Conservation (phyloP, 2,329 filamentous ascomycete genomes). For the Aspergillus udagawae region DNA sequence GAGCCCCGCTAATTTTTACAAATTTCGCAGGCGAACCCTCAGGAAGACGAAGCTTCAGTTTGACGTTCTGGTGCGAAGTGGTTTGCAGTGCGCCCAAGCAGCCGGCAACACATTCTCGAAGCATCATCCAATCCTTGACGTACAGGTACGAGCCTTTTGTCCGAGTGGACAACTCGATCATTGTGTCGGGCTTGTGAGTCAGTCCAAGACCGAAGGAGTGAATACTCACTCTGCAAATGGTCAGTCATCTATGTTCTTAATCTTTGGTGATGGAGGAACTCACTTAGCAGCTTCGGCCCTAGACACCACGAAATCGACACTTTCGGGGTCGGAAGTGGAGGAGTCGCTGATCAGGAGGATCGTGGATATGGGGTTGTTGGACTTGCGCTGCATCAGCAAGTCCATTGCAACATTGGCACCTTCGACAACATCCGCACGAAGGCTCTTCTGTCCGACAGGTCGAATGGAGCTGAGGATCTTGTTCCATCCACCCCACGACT, state of each 20-base stretch:
- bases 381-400: slow-evolving; percentile 93
- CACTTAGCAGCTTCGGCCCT: slow-evolving; percentile 94
- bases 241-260: slow-evolving; percentile 17
- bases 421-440: slow-evolving; percentile 93
- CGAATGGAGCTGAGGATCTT: slow-evolving; percentile 83
- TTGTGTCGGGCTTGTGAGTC: slow-evolving; percentile 96
- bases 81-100: slow-evolving; percentile 89
- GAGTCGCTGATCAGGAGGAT: slow-evolving; percentile 98
- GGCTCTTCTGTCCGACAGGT: slow-evolving; percentile 92
- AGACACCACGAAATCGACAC: slow-evolving; percentile 96
- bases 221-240: slow-evolving; percentile 68
- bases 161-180: slow-evolving; percentile 93
- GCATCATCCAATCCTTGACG: slow-evolving; percentile 99
- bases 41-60: slow-evolving; percentile 86
- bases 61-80: slow-evolving; percentile 96
- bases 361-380: slow-evolving; percentile 89
- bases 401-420: slow-evolving; percentile 99
- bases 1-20: slow-evolving; percentile 93
- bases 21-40: slow-evolving; percentile 98
- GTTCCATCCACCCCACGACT: slow-evolving; percentile 87
- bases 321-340: slow-evolving; percentile 87
- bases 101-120: slow-evolving; percentile 90
- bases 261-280: slow-evolving; percentile 33
- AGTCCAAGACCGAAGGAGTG: slow-evolving; percentile 95
- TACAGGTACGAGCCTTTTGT: slow-evolving; percentile 98